These are phyloP conservation scores for Penicillium cosmopolitanum DNA, from an alignment of 495 filamentous ascomycete species.

Conservation along the genomic window DNA sequence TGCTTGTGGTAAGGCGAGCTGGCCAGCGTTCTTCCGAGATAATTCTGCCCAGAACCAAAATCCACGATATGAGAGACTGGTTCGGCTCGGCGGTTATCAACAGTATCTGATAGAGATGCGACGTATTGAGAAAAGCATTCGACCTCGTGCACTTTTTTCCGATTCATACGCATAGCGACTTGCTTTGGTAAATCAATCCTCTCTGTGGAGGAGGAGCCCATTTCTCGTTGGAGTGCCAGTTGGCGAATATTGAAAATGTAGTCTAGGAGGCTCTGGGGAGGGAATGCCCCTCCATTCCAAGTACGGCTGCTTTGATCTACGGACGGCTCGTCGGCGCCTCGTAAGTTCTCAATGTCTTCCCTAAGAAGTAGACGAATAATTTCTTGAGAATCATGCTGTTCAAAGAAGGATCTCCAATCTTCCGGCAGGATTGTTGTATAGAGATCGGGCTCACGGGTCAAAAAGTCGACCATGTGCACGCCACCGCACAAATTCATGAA, in stretches of 20 bases:
- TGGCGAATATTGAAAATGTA: slow-evolving; percentile 77
- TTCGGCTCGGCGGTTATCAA: slow-evolving; percentile 53
- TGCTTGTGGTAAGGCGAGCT: slow-evolving; percentile 81
- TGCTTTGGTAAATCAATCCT: slow-evolving; percentile 61
- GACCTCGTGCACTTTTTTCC: slow-evolving; percentile 94
- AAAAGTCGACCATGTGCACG: slow-evolving; percentile 94
- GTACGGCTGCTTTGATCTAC: slow-evolving; percentile 15
- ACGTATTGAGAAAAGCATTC: slow-evolving; percentile 67
- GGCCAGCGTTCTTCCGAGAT: slow-evolving; percentile 86
- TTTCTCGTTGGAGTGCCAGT: slow-evolving; percentile 68
- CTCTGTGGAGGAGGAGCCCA: slow-evolving; percentile 35
- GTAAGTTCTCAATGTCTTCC: slow-evolving; percentile 59
- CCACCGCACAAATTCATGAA: slow-evolving; percentile 90
- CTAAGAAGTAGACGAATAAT: slow-evolving; percentile 79
- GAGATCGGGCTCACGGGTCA: slow-evolving; percentile 80
- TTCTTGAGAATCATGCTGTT: slow-evolving; percentile 66
- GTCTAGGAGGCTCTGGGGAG: slow-evolving; percentile 67
- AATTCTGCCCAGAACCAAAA: slow-evolving; percentile 95
- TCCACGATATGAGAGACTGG: slow-evolving; percentile 87
- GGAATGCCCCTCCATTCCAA: slow-evolving; percentile 58
- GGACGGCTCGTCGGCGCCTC: slow-evolving; percentile 8
- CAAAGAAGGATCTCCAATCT: slow-evolving; percentile 81
- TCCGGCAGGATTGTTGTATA: slow-evolving; percentile 74
- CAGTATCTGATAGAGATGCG: slow-evolving; percentile 52
- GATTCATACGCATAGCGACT: slow-evolving; percentile 88